These are phyloP conservation scores for Pythium rishiriense DNA, from an alignment of 352 stramenopile genomes.

Conservation along the genomic window DNA sequence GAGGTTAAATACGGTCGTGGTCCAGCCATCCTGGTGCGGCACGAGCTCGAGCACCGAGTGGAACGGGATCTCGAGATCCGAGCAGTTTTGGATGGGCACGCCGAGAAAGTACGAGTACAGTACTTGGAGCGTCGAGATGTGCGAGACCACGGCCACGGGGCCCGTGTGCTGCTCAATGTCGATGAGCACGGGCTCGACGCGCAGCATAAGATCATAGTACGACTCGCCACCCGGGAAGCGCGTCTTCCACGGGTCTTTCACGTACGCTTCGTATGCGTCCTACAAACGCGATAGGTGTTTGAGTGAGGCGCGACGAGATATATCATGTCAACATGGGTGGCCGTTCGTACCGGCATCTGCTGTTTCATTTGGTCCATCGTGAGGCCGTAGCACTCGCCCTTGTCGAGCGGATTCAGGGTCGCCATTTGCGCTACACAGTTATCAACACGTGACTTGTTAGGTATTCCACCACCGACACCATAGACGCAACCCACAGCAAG, in stretches of 20 bases:
- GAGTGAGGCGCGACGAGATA: neutral
- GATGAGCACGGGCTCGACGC: slow-evolving; percentile 91
- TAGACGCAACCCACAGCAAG: neutral
- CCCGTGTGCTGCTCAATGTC: slow-evolving; percentile 91
- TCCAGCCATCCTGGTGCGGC: slow-evolving; percentile 78
- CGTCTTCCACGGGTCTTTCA: slow-evolving; percentile 75
- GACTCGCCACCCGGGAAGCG: slow-evolving; percentile 90
- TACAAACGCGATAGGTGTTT: slow-evolving; percentile 18
- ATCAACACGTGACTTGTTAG: neutral
- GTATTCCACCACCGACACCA: neutral
- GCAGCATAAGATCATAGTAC: slow-evolving; percentile 93
- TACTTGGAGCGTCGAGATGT: slow-evolving; percentile 85
- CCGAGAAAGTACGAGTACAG: slow-evolving; percentile 88
- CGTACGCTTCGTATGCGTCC: slow-evolving; percentile 67
- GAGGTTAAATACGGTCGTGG: slow-evolving; percentile 85
- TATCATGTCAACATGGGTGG: too few species aligned
- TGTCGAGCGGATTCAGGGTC: slow-evolving; percentile 82
- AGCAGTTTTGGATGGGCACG: slow-evolving; percentile 74
- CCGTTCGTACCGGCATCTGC: slow-evolving; percentile 46
- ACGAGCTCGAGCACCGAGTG: slow-evolving; percentile 85
- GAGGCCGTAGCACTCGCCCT: slow-evolving; percentile 84
- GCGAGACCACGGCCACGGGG: slow-evolving; percentile 81
- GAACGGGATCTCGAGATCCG: slow-evolving; percentile 82
- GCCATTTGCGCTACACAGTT: slow-evolving; percentile 62
- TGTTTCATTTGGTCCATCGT: slow-evolving; percentile 85